These are phyloP conservation scores for Pyrus betulifolia DNA, from an alignment of 306 rosid species.

Conservation along the genomic window DNA sequence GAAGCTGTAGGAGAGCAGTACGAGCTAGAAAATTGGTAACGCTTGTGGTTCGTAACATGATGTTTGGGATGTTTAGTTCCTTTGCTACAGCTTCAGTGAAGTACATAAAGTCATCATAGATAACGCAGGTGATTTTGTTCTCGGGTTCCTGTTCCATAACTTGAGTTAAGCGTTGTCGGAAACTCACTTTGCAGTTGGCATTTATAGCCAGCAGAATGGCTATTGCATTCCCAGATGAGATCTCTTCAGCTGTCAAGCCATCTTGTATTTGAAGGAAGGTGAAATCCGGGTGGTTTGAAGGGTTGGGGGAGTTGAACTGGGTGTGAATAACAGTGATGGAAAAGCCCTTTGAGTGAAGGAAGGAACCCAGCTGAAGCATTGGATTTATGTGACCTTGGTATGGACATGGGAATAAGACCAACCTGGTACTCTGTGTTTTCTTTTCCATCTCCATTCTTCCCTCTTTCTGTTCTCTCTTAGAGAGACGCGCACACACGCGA, in stretches of 20 bases:
- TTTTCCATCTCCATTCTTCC: constrained; percentile 5
- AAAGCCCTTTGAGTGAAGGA: constrained; percentile 44
- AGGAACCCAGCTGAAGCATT: constrained; percentile 44
- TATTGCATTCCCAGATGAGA: neutral
- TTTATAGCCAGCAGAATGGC: neutral
- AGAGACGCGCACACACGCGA: neutral
- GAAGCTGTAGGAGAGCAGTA: constrained; percentile 10
- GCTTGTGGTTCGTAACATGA: constrained; percentile 31
- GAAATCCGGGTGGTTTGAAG: neutral
- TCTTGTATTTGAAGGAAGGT: neutral
- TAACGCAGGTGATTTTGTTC: constrained; percentile 21
- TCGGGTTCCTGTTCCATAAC: constrained; percentile 13
- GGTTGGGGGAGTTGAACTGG: constrained; percentile 28
- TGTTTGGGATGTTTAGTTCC: constrained; percentile 25
- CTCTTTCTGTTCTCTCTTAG: neutral
- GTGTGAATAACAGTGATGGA: constrained; percentile 45
- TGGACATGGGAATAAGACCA: constrained; percentile 47
- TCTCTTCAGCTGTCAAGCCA: neutral
- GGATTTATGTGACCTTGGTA: constrained; percentile 56
- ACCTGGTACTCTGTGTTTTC: constrained; percentile 1
- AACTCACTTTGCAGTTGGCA: neutral
- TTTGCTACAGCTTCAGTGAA: constrained; percentile 21
- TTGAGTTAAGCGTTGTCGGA: neutral
- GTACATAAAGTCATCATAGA: constrained; percentile 5
- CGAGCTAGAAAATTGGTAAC: constrained; percentile 22